These are phyloP conservation scores for Mrakiaceae sp. DNA, from an alignment of 1,284 basidiomycete genomes.

Conservation along the genomic window DNA sequence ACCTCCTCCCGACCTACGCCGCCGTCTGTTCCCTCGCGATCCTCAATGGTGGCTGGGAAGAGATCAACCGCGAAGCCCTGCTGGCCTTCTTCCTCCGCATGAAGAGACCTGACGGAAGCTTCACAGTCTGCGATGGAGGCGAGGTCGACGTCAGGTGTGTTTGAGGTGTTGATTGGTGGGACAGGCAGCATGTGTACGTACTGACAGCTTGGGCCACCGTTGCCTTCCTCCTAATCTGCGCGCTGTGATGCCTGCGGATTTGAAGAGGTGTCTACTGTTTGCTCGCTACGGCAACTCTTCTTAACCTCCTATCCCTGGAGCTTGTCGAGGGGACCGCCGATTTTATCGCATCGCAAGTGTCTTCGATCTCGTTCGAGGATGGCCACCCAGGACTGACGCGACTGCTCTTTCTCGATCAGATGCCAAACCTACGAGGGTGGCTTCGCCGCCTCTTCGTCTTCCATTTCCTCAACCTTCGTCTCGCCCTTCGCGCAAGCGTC, in stretches of 20 bases:
- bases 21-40: conserved; percentile 73
- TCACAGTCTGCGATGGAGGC: conserved; percentile 72
- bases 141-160: conserved; percentile 84
- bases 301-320: conserved; percentile 77
- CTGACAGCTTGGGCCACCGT: neutral
- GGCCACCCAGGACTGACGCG: neutral
- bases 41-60: conserved; percentile 65
- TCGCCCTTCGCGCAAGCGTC: conserved; percentile 21
- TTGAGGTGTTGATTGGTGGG: neutral
- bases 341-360: conserved; percentile 34
- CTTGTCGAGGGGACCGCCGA: conserved; percentile 47
- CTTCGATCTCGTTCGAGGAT: neutral
- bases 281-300: conserved; percentile 53
- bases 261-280: conserved; percentile 63
- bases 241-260: neutral
- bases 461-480: conserved; percentile 25
- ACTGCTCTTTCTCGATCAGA: conserved; percentile 35
- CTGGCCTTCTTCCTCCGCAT: conserved; percentile 86
- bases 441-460: conserved; percentile 63
- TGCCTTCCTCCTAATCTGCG: neutral
- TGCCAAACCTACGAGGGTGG: conserved; percentile 99
- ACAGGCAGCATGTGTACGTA: neutral
- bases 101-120: conserved; percentile 90
- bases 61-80: conserved; percentile 63
- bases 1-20: conserved; percentile 85